A percentile compares a stretch with the other conserved stretches of the same genome.
phyloP scores from a whole-genome alignment of 192 early-diverging fungal genomes.

The Coemansia reversa region DNA sequence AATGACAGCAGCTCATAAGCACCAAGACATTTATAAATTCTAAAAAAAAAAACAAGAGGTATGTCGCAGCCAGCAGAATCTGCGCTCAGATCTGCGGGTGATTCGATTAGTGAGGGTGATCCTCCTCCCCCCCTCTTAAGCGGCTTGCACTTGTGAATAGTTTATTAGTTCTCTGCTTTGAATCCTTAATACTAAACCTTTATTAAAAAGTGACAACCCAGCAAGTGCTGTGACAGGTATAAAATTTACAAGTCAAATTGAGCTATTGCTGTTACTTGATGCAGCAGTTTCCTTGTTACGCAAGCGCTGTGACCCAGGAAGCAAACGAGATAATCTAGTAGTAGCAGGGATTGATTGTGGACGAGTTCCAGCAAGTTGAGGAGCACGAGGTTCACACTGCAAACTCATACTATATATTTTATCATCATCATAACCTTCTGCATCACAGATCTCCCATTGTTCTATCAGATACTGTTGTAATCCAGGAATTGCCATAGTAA shows the following conservation, averaged over 20 bases:
- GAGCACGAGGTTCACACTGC: slow-evolving; percentile 40
- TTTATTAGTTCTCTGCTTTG: no score
- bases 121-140: no score
- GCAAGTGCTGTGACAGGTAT: no score
- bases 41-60: no score
- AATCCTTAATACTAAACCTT: no score
- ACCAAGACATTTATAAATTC: no score
- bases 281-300: not conserved
- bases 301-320: slow-evolving; percentile 21
- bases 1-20: no score
- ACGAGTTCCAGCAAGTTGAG: not conserved
- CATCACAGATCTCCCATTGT: slow-evolving; percentile 41
- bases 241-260: not conserved
- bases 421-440: slow-evolving; percentile 47
- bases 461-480: slow-evolving; percentile 53
- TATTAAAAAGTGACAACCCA: no score
- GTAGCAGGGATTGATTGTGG: slow-evolving; percentile 18
- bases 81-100: no score
- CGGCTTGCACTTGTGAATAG: no score
- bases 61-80: no score
- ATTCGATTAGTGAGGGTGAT: no score
- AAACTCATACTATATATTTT: slow-evolving; percentile 48
- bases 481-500: slow-evolving; percentile 51
- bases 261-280: slow-evolving; percentile 1
- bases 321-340: slow-evolving; percentile 22